A percentile compares a stretch with the other conserved stretches of the same genome.
These are phyloP conservation scores for Backusella tuberculispora DNA, from an alignment of 192 early-diverging fungal species.

Conservation along the genomic window DNA sequence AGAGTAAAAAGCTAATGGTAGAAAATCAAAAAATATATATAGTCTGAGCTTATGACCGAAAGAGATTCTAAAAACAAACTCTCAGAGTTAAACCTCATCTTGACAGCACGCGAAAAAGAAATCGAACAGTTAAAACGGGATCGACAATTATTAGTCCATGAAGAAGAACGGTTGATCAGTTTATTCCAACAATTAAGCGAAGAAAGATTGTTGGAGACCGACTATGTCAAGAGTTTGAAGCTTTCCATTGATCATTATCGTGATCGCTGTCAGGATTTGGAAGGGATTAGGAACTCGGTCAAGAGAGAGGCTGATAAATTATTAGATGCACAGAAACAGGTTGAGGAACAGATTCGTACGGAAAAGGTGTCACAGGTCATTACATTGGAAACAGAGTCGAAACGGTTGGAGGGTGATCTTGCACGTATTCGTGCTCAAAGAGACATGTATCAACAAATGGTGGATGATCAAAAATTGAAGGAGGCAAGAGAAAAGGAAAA, in stretches of 20 bases:
- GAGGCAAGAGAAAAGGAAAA: constrained; percentile 7
- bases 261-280: constrained; percentile 47
- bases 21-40: not conserved
- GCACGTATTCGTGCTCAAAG: constrained; percentile 56
- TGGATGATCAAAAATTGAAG: constrained; percentile 36
- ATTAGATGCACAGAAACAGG: constrained; percentile 39
- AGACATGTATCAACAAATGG: constrained; percentile 53
- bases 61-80: constrained; percentile 47
- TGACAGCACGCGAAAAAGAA: constrained; percentile 52
- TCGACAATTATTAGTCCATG: constrained; percentile 46
- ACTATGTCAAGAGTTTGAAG: constrained; percentile 52
- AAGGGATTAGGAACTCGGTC: constrained; percentile 45
- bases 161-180: constrained; percentile 52
- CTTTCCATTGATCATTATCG: constrained; percentile 52
- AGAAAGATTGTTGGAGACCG: constrained; percentile 53
- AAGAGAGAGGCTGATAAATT: constrained; percentile 49
- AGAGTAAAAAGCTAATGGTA: not conserved
- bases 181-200: constrained; percentile 53
- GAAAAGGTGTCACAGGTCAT: constrained; percentile 48
- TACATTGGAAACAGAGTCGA: constrained; percentile 55
- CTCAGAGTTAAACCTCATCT: constrained; percentile 48
- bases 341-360: constrained; percentile 43
- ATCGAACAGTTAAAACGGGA: constrained; percentile 54
- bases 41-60: constrained; percentile 30
- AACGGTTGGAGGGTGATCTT: constrained; percentile 56